These are phyloP conservation scores for Linum tenue DNA, from an alignment of 345 rosid species.

Conservation along the genomic window DNA sequence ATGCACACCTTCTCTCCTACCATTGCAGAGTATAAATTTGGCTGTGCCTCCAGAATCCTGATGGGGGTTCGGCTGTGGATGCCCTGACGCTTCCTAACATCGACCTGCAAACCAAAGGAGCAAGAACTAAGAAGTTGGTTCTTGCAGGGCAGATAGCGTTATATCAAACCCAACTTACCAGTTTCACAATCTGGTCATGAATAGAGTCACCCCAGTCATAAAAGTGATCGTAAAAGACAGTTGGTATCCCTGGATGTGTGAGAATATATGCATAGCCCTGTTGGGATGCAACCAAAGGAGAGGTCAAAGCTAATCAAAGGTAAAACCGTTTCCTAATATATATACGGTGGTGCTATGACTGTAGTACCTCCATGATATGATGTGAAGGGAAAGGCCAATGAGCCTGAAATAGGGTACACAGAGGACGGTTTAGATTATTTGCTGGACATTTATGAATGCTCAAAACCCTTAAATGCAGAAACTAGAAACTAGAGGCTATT, in stretches of 20 bases:
- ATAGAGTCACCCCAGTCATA: slow-evolving; percentile 60
- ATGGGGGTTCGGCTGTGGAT: slow-evolving; percentile 61
- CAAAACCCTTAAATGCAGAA: neutral
- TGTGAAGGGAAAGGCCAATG: slow-evolving; percentile 83
- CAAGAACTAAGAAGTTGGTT: neutral
- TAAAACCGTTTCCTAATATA: neutral
- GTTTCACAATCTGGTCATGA: slow-evolving; percentile 66
- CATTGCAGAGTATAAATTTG: slow-evolving; percentile 64
- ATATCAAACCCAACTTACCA: slow-evolving; percentile 28
- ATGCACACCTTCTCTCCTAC: slow-evolving; percentile 68
- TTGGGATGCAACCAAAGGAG: slow-evolving; percentile 8
- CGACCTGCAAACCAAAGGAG: slow-evolving; percentile 34
- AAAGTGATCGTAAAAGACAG: slow-evolving; percentile 80
- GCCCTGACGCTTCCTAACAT: slow-evolving; percentile 46
- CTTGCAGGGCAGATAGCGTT: too few relatives aligned
- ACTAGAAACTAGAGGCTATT: neutral
- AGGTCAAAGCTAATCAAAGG: neutral
- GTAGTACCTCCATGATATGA: slow-evolving; percentile 69
- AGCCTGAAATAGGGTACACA: slow-evolving; percentile 35
- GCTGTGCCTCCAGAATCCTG: slow-evolving; percentile 47
- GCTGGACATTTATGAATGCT: slow-evolving; percentile 1
- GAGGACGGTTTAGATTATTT: neutral
- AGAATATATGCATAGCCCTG: slow-evolving; percentile 89
- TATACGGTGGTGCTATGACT: neutral
- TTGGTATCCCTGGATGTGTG: slow-evolving; percentile 86